Conservation (phyloP, 352 stramenopile species). For the Phytophthora palmivora region DNA sequence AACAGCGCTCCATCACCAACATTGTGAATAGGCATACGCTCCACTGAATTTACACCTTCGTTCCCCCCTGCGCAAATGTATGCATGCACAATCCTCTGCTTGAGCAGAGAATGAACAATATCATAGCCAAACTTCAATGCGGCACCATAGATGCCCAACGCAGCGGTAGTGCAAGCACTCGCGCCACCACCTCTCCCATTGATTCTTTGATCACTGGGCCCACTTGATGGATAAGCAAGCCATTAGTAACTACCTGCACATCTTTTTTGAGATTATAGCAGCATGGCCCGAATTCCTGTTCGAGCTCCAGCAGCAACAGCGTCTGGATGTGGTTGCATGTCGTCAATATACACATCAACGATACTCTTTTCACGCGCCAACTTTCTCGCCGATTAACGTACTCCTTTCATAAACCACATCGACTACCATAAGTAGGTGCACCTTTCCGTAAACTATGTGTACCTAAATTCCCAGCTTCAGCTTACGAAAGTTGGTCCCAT, state of each 20-base stretch:
- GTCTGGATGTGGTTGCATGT: background rate
- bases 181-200: background rate
- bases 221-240: background rate
- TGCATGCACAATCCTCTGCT: background rate
- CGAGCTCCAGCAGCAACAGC: background rate
- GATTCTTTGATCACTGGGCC: background rate
- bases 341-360: too few relatives aligned
- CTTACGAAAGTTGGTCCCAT: background rate
- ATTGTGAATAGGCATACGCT: too few relatives aligned
- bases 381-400: background rate
- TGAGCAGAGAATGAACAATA: background rate
- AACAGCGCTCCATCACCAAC: too few relatives aligned
- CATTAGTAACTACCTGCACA: background rate
- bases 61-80: background rate
- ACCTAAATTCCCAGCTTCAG: background rate
- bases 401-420: background rate
- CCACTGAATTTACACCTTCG: background rate
- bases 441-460: background rate
- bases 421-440: background rate
- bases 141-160: conserved; percentile 3
- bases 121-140: conserved; percentile 4
- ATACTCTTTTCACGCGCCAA: background rate
- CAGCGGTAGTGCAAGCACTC: background rate
- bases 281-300: background rate
- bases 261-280: background rate